Evolutionary conservation across 202 grass and related monocot genomes (phyloP).

Genomic region (Carex sylvatica): DNA sequence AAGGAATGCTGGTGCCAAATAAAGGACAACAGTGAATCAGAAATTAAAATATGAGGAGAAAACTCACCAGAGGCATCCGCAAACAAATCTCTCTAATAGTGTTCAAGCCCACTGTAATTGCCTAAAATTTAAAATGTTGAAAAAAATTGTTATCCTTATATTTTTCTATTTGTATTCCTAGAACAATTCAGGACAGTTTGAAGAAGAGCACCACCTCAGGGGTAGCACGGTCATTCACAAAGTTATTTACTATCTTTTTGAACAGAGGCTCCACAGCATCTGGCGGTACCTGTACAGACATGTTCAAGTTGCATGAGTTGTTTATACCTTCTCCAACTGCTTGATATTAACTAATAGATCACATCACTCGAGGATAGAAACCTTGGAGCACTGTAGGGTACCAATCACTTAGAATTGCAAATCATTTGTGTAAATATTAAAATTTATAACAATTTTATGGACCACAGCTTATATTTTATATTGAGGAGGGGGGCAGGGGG

Average conservation of each 20-base stretch:
- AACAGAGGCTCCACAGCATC: slow-evolving; percentile 95
- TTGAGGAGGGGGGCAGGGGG: not conserved
- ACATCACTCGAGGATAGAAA: not conserved
- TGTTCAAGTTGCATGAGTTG: not conserved
- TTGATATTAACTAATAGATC: not conserved
- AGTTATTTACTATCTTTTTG: slow-evolving; percentile 98
- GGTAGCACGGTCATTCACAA: slow-evolving; percentile 90
- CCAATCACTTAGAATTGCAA: not conserved
- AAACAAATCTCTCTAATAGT: slow-evolving; percentile 91
- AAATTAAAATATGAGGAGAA: not conserved
- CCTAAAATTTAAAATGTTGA: slow-evolving; percentile 36
- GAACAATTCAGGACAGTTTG: slow-evolving; percentile 13
- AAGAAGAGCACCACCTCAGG: slow-evolving; percentile 58
- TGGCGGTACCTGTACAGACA: slow-evolving; percentile 70
- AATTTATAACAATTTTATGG: not conserved
- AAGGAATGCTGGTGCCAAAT: not conserved
- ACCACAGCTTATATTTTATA: not conserved
- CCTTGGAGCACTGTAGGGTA: not conserved
- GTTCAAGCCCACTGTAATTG: slow-evolving; percentile 93
- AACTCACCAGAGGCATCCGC: slow-evolving; percentile 81
- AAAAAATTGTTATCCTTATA: slow-evolving; percentile 10
- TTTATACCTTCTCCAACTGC: not conserved
- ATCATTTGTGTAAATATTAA: not conserved
- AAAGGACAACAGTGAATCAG: not conserved
- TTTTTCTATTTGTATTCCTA: slow-evolving; percentile 12